Conservation (phyloP, 768 basidiomycete genomes). For the Daedalea quercina region DNA sequence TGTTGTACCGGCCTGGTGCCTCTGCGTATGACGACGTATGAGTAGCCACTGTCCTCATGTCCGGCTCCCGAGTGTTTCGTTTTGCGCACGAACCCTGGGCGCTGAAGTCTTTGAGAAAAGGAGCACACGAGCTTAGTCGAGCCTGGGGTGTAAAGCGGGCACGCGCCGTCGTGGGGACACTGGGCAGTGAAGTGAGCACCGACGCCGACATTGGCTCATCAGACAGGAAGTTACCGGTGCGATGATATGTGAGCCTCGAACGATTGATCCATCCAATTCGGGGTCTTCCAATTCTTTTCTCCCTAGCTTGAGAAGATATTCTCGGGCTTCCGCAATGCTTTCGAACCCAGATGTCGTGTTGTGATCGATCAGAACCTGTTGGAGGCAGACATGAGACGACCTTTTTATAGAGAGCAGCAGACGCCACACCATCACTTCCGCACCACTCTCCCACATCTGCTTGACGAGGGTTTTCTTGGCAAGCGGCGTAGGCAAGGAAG, state of each 20-base stretch:
- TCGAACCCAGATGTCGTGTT: slow-evolving; percentile 71
- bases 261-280: slow-evolving; percentile 26
- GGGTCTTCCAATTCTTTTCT: slow-evolving; percentile 48
- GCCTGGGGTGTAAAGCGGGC: slow-evolving; percentile 67
- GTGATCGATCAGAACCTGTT: slow-evolving; percentile 84
- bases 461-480: slow-evolving; percentile 63
- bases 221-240: neutral
- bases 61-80: slow-evolving; percentile 85
- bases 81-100: slow-evolving; percentile 75
- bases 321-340: slow-evolving; percentile 69
- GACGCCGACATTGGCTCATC: neutral
- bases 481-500: slow-evolving; percentile 56
- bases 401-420: neutral
- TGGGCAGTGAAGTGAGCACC: slow-evolving; percentile 22
- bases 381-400: neutral
- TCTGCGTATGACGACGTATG: slow-evolving; percentile 83
- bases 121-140: slow-evolving; percentile 57
- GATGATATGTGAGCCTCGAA: slow-evolving; percentile 63
- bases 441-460: slow-evolving; percentile 91
- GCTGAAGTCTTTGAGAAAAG: slow-evolving; percentile 83
- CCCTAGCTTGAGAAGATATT: slow-evolving; percentile 62
- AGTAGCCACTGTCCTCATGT: slow-evolving; percentile 84
- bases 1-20: slow-evolving; percentile 53
- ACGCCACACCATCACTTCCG: slow-evolving; percentile 62
- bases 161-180: slow-evolving; percentile 88